Evolutionary conservation across 371 early-diverging fungal species (phyloP).

Genomic region (Mortierella sp.): DNA sequence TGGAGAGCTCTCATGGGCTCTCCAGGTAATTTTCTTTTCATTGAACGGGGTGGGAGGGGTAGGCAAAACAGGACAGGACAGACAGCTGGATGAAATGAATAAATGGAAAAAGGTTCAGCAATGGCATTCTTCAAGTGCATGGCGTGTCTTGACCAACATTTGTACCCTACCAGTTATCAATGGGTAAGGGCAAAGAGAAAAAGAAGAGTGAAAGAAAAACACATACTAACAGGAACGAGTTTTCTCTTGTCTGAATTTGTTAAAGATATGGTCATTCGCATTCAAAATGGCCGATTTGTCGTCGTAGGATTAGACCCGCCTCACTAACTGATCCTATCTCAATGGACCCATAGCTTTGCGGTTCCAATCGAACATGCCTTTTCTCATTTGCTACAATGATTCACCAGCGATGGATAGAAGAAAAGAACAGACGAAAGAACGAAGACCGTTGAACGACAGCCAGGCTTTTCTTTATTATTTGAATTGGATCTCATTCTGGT

Average conservation of each 20-base stretch:
- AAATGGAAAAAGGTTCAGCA: no score
- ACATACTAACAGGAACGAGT: not conserved
- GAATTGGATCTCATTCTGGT: not conserved
- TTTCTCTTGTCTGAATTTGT: not conserved
- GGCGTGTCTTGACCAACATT: no score
- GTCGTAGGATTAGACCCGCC: not conserved
- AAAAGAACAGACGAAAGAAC: not conserved
- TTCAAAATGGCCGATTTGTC: not conserved
- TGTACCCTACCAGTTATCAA: no score
- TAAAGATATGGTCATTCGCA: not conserved
- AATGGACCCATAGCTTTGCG: no score
- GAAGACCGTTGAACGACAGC: not conserved
- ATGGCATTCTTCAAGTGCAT: no score
- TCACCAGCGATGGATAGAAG: not conserved
- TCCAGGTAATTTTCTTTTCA: not conserved
- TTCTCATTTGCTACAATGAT: not conserved
- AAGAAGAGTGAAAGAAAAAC: not conserved
- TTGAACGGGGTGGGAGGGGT: no score
- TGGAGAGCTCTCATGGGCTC: conserved; percentile 2
- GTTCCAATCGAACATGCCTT: not conserved
- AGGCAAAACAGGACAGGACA: not conserved
- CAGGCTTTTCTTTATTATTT: not conserved
- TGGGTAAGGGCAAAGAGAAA: not conserved
- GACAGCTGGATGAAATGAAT: not conserved
- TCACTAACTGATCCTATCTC: not conserved